A percentile compares a stretch with the other conserved stretches of the same genome.
Evolutionary conservation across 176 grass and related monocot species (phyloP).

Genomic region (Juncus inflexus): DNA sequence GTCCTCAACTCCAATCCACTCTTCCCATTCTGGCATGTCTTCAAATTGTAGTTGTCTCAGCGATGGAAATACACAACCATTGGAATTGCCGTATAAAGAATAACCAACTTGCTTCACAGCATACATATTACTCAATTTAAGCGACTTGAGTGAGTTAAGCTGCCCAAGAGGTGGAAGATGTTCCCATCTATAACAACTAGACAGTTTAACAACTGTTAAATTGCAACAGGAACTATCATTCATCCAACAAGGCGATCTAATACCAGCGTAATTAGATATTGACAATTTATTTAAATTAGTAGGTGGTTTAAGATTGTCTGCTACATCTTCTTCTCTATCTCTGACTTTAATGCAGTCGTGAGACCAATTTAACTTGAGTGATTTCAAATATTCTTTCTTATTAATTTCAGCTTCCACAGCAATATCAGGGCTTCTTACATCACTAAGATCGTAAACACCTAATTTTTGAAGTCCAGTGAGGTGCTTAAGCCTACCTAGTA

Average conservation of each 20-base stretch:
- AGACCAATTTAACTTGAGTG: constrained; percentile 21
- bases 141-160: constrained; percentile 33
- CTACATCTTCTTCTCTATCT: constrained; percentile 12
- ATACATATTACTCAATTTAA: constrained; percentile 18
- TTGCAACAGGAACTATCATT: constrained; percentile 3
- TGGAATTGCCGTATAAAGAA: constrained; percentile 9
- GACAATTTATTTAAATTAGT: constrained; percentile 13
- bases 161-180: constrained; percentile 31
- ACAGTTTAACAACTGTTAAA: constrained; percentile 23
- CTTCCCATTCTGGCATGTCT: too few species aligned
- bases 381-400: constrained; percentile 23
- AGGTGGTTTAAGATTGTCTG: constrained; percentile 27
- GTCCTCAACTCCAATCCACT: too few species aligned
- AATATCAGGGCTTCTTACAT: constrained; percentile 16
- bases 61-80: too few species aligned
- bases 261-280: constrained; percentile 21
- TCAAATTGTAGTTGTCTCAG: too few species aligned
- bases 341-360: background rate
- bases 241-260: constrained; percentile 32
- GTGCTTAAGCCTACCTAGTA: too few species aligned
- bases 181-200: constrained; percentile 13
- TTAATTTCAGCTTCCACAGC: constrained; percentile 15
- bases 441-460: background rate
- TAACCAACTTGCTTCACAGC: constrained; percentile 14
- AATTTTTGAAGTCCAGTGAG: background rate